Percentiles rank a stretch among this genome's conserved stretches.
These are phyloP conservation scores for Colletotrichum plurivorum DNA, from an alignment of 2,329 filamentous ascomycete species.

Conservation along the genomic window DNA sequence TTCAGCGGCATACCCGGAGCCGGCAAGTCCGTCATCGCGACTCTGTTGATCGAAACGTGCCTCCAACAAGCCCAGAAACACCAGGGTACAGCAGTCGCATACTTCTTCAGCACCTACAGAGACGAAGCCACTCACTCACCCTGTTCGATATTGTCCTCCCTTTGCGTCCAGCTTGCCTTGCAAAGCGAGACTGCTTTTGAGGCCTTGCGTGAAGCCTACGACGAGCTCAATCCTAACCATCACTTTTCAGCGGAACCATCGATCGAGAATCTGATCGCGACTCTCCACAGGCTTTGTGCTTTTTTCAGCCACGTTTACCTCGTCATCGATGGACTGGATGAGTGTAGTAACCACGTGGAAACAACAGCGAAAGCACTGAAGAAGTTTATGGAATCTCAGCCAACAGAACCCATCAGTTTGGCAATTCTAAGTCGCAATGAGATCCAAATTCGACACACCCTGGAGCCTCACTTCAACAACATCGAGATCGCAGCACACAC, in stretches of 20 bases:
- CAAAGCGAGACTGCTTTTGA: neutral
- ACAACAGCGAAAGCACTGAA: slow-evolving; percentile 17
- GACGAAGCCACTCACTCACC: neutral
- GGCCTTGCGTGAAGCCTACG: neutral
- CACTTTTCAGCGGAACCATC: neutral
- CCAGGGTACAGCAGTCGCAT: neutral
- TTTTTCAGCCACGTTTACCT: neutral
- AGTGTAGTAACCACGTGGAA: neutral
- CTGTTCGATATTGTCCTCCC: neutral
- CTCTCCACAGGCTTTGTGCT: neutral
- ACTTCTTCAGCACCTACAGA: neutral
- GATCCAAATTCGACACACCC: neutral
- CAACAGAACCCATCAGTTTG: neutral
- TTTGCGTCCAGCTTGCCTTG: neutral
- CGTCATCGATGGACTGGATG: slow-evolving; percentile 4
- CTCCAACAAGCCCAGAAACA: neutral
- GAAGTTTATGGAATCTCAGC: neutral
- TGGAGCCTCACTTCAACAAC: neutral
- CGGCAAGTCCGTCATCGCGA: slow-evolving; percentile 4
- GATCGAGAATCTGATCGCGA: neutral
- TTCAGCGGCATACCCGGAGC: slow-evolving; percentile 7
- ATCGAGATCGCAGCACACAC: slow-evolving; percentile 5
- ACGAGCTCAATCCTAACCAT: neutral
- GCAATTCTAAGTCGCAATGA: slow-evolving; percentile 4
- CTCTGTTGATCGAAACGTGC: neutral